phyloP scores from a whole-genome alignment of 2,329 filamentous ascomycete species.

The Epichloe gansuensis region DNA sequence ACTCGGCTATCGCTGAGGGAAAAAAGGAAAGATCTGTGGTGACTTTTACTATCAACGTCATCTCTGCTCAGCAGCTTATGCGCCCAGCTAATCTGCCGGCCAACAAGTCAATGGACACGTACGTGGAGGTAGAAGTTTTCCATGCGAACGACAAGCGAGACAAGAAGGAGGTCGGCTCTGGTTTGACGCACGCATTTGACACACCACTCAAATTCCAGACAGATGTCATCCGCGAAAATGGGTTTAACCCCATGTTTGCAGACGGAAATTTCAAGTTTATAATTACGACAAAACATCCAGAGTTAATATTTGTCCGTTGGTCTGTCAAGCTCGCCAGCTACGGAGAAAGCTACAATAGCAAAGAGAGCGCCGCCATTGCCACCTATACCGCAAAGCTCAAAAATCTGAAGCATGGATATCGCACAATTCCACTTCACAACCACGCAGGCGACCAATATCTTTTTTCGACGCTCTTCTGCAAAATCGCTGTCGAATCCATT shows the following conservation, averaged over 20 bases:
- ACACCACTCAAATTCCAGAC: slow-evolving; percentile 68
- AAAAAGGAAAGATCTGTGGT: slow-evolving; percentile 73
- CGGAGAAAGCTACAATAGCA: slow-evolving; percentile 49
- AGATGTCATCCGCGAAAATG: slow-evolving; percentile 70
- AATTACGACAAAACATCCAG: slow-evolving; percentile 85
- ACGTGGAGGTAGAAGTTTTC: slow-evolving; percentile 89
- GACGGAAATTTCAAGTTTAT: slow-evolving; percentile 67
- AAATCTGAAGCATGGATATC: slow-evolving; percentile 83
- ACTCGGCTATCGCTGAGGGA: slow-evolving; percentile 36
- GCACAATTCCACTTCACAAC: slow-evolving; percentile 81
- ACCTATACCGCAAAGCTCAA: slow-evolving; percentile 87
- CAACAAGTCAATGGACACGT: slow-evolving; percentile 72
- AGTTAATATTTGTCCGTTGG: slow-evolving; percentile 86
- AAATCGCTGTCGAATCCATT: slow-evolving; percentile 54
- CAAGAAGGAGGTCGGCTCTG: slow-evolving; percentile 61
- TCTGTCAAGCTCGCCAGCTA: slow-evolving; percentile 79
- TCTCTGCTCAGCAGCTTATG: slow-evolving; percentile 91
- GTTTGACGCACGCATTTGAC: slow-evolving; percentile 29
- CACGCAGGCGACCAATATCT: slow-evolving; percentile 82
- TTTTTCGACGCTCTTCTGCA: slow-evolving; percentile 89
- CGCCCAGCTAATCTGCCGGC: slow-evolving; percentile 60
- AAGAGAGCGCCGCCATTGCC: slow-evolving; percentile 53
- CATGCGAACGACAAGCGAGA: slow-evolving; percentile 88
- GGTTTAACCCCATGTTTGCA: slow-evolving; percentile 76
- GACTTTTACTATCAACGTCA: slow-evolving; percentile 72